phyloP scores from a whole-genome alignment of 805 yeast species.

The Wickerhamomyces canadensis region DNA sequence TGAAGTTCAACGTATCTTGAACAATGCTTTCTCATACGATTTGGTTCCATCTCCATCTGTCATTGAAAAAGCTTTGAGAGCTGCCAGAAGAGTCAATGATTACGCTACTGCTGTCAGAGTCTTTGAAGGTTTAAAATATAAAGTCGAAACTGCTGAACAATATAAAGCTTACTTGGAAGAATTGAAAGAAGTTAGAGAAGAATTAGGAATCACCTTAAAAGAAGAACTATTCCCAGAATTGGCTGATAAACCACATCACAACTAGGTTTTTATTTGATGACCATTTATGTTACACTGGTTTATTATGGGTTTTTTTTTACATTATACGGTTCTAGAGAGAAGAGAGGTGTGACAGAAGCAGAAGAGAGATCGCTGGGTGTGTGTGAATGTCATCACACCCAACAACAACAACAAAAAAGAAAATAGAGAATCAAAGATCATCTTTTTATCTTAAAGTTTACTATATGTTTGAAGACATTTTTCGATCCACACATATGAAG shows the following conservation, averaged over 20 bases:
- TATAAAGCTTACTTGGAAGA: conserved; percentile 95
- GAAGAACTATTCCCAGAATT: conserved; percentile 69
- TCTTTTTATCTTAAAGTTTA: neutral
- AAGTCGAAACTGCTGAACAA: conserved; percentile 91
- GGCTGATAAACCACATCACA: conserved; percentile 19
- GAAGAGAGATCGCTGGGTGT: too few species aligned
- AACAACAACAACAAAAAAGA: too few species aligned
- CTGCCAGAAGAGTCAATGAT: conserved; percentile 98
- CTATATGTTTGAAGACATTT: too few species aligned
- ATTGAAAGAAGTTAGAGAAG: conserved; percentile 84
- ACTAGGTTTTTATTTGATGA: conserved; percentile 7
- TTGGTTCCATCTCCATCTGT: conserved; percentile 97
- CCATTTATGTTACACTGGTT: too few species aligned
- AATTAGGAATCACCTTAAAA: conserved; percentile 87
- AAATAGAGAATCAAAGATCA: too few species aligned
- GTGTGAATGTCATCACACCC: too few species aligned
- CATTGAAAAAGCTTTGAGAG: conserved; percentile 90
- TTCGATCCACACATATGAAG: neutral
- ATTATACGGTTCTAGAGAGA: neutral
- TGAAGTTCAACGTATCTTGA: conserved; percentile 89
- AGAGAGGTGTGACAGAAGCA: too few species aligned
- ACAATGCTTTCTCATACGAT: conserved; percentile 97
- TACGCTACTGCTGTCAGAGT: conserved; percentile 98
- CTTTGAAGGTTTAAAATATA: conserved; percentile 93
- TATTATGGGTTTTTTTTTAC: neutral